These are phyloP conservation scores for Phialophora chinensis DNA, from an alignment of 2,329 filamentous ascomycete genomes.

Conservation along the genomic window DNA sequence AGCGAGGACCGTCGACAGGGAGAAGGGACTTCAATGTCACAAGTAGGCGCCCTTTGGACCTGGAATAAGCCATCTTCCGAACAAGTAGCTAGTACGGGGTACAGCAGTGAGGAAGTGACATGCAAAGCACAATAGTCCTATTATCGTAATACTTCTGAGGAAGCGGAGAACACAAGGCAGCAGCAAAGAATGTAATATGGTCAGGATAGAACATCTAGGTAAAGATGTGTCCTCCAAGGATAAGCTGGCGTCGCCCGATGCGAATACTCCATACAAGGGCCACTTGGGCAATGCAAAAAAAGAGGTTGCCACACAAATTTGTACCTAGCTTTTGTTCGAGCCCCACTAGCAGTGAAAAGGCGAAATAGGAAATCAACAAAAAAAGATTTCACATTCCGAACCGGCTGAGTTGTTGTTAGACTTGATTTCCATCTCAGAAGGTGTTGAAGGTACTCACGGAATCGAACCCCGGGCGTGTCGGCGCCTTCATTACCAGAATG, in stretches of 20 bases:
- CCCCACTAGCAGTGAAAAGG: neutral
- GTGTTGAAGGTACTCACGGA: neutral
- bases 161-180: too few relatives aligned
- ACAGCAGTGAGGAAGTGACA: too few relatives aligned
- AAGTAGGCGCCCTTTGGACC: too few relatives aligned
- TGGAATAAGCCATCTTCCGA: too few relatives aligned
- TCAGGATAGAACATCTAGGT: neutral
- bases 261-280: neutral
- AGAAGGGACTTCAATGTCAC: too few relatives aligned
- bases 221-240: neutral
- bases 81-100: too few relatives aligned
- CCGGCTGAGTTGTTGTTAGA: neutral
- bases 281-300: neutral
- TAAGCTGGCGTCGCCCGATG: neutral
- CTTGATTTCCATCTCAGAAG: neutral
- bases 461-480: slow-evolving; percentile 16
- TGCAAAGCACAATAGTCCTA: too few relatives aligned
- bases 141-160: too few relatives aligned
- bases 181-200: too few relatives aligned
- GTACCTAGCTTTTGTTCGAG: too few relatives aligned
- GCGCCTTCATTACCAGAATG: slow-evolving; percentile 35
- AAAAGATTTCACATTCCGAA: slow-evolving; percentile 4
- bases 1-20: too few relatives aligned
- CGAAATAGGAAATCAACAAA: neutral
- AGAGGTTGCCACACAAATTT: neutral